Conservation (phyloP, 2,329 filamentous ascomycete genomes). For the Blastomyces parvus region DNA sequence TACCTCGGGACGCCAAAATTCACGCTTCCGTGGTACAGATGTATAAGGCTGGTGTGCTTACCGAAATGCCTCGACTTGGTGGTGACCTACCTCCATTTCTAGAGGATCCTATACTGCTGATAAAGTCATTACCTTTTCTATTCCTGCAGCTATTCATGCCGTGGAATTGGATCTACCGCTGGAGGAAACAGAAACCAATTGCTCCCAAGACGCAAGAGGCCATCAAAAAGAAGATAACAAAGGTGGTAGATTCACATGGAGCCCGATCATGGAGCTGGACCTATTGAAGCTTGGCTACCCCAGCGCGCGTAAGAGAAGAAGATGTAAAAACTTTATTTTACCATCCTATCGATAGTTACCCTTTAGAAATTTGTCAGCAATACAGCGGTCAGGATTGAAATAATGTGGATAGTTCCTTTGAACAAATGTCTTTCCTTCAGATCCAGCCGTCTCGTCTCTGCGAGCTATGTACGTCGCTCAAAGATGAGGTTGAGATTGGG, state of each 20-base stretch:
- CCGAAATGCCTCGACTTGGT: constrained; percentile 17
- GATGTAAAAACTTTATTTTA: not conserved
- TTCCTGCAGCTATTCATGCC: constrained; percentile 8
- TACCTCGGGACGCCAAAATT: constrained; percentile 24
- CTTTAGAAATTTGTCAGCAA: not conserved
- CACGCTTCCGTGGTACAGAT: constrained; percentile 25
- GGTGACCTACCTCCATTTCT: constrained; percentile 17
- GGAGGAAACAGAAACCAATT: not conserved
- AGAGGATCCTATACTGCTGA: constrained; percentile 12
- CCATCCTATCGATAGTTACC: not conserved
- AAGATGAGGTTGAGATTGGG: constrained; percentile 1
- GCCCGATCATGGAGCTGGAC: constrained; percentile 6
- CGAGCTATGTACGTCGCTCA: not conserved
- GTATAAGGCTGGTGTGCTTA: constrained; percentile 19
- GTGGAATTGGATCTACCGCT: constrained; percentile 11
- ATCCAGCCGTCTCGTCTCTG: not conserved
- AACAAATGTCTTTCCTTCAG: not conserved
- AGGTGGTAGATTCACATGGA: constrained; percentile 5
- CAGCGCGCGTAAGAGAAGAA: not conserved
- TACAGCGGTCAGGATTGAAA: not conserved
- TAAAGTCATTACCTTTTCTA: not conserved
- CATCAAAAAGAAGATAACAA: constrained; percentile 3
- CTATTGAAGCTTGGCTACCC: not conserved
- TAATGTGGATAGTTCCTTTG: not conserved
- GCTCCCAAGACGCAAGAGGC: not conserved